phyloP scores from a whole-genome alignment of 805 yeast genomes.

The Ogataea populi-albae region DNA sequence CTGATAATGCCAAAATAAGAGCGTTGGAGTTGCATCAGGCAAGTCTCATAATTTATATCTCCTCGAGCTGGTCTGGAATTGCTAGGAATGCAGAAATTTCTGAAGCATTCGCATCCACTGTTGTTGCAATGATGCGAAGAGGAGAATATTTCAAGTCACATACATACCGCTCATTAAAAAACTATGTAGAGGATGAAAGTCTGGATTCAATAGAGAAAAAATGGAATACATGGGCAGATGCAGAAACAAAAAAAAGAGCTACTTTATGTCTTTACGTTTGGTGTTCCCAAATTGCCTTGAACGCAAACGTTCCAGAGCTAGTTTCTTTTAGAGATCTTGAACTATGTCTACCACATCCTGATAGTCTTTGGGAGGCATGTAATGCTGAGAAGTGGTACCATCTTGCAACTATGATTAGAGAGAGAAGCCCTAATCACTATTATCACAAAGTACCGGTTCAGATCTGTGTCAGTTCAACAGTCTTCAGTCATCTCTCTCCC shows the following conservation, averaged over 20 bases:
- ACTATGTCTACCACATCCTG: constrained; percentile 8
- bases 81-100: constrained; percentile 9
- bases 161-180: constrained; percentile 3
- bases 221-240: constrained; percentile 5
- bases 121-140: constrained; percentile 9
- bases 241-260: constrained; percentile 6
- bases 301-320: constrained; percentile 6
- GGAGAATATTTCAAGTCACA: constrained; percentile 8
- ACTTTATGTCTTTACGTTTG: constrained; percentile 7
- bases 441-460: constrained; percentile 6
- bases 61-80: constrained; percentile 11
- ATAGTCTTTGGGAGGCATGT: constrained; percentile 7
- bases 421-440: constrained; percentile 5
- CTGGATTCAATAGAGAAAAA: constrained; percentile 1
- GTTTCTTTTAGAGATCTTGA: constrained; percentile 8
- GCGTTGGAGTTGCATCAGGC: constrained; percentile 8
- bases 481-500: constrained; percentile 4
- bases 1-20: constrained; percentile 4
- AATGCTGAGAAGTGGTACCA: constrained; percentile 8
- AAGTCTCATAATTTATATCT: constrained; percentile 5
- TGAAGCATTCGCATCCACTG: constrained; percentile 8
- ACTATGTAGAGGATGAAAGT: constrained; percentile 5
- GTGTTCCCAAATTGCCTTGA: constrained; percentile 7
- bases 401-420: constrained; percentile 2
- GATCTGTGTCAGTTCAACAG: constrained; percentile 6